Evolutionary conservation across 192 early-diverging fungal genomes (phyloP).

Genomic region (Funneliformis mosseae): DNA sequence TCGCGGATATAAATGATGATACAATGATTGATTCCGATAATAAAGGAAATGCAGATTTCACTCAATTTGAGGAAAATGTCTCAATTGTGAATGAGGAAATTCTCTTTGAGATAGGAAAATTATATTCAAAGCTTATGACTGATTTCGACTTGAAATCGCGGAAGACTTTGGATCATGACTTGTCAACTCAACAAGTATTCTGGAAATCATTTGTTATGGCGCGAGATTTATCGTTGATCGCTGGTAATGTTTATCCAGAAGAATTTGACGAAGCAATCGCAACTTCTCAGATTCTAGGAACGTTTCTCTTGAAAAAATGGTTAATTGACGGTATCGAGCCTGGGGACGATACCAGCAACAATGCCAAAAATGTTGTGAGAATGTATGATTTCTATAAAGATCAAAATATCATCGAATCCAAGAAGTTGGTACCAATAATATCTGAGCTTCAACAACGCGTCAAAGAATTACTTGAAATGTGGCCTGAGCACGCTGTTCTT

Average conservation of each 20-base stretch:
- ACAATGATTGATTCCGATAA: constrained; percentile 44
- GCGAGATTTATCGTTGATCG: constrained; percentile 46
- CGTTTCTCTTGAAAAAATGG: constrained; percentile 56
- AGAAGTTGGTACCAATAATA: constrained; percentile 64
- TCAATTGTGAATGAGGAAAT: constrained; percentile 50
- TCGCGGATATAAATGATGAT: constrained; percentile 63
- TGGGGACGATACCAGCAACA: constrained; percentile 15
- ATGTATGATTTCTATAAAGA: constrained; percentile 93
- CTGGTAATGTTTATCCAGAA: constrained; percentile 50
- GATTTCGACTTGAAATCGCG: neutral
- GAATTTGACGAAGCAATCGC: constrained; percentile 50
- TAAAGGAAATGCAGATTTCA: constrained; percentile 12
- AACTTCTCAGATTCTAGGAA: constrained; percentile 55
- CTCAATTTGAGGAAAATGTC: constrained; percentile 44
- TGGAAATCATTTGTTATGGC: constrained; percentile 51
- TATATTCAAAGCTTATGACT: constrained; percentile 48
- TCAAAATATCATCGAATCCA: constrained; percentile 73
- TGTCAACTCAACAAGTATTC: neutral
- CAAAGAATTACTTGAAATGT: constrained; percentile 66
- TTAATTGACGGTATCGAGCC: constrained; percentile 21
- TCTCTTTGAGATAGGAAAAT: constrained; percentile 51
- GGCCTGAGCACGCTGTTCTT: constrained; percentile 92
- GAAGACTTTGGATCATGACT: neutral
- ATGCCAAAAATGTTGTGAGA: constrained; percentile 41
- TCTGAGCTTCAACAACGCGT: constrained; percentile 61